Evolutionary conservation across 139 green algal genomes (phyloP).

Genomic region (Chlorella sorokiniana): DNA sequence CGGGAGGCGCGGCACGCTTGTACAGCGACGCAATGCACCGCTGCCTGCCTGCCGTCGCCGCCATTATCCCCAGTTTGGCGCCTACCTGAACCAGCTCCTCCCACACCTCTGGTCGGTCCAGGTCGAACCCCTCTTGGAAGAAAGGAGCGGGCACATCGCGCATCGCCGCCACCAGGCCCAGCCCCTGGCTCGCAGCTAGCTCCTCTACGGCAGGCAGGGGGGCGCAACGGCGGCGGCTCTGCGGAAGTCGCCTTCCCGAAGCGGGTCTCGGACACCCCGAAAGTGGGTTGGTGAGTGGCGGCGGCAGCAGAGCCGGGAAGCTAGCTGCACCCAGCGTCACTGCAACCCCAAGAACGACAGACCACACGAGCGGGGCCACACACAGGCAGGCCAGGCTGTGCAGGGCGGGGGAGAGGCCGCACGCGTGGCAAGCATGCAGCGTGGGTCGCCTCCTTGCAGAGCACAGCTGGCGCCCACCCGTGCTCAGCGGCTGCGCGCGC

Average conservation of each 20-base stretch:
- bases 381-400: too few species aligned
- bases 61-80: background rate
- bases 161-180: slow-evolving; percentile 77
- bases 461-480: background rate
- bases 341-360: too few species aligned
- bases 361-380: too few species aligned
- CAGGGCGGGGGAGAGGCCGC: too few species aligned
- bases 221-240: background rate
- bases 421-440: background rate
- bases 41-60: too few species aligned
- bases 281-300: too few species aligned
- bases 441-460: background rate
- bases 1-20: too few species aligned
- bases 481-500: background rate
- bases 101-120: slow-evolving; percentile 59
- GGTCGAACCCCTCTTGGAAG: slow-evolving; percentile 78
- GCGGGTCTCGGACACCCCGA: too few species aligned
- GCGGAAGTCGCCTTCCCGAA: background rate
- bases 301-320: background rate
- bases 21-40: too few species aligned
- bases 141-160: slow-evolving; percentile 69
- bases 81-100: slow-evolving; percentile 42
- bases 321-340: too few species aligned
- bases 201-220: background rate
- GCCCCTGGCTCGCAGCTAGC: slow-evolving; percentile 53